These are phyloP conservation scores for Boletus rubropictus DNA, from an alignment of 768 basidiomycete genomes.

Conservation along the genomic window DNA sequence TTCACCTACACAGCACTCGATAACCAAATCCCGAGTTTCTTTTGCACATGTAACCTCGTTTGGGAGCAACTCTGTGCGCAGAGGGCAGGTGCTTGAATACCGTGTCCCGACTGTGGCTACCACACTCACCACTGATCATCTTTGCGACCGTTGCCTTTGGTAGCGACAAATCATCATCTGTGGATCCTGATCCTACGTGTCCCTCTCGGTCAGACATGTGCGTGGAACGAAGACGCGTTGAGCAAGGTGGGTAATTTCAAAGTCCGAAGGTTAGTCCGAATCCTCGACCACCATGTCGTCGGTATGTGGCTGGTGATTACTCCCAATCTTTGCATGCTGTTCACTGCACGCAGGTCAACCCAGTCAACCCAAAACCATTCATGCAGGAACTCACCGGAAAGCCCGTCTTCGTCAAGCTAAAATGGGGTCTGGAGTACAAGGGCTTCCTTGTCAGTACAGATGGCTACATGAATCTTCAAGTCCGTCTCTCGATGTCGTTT, in stretches of 20 bases:
- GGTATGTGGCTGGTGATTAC: slow-evolving; percentile 4
- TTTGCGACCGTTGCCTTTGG: slow-evolving; percentile 98
- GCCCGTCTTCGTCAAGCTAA: slow-evolving; percentile 88
- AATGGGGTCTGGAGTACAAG: slow-evolving; percentile 99
- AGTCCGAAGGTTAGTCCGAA: slow-evolving; percentile 30
- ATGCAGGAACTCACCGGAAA: slow-evolving; percentile 98
- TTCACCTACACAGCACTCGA: slow-evolving; percentile 99
- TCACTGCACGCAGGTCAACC: slow-evolving; percentile 55
- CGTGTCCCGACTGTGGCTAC: slow-evolving; percentile 3
- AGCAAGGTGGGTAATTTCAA: slow-evolving; percentile 27
- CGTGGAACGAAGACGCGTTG: slow-evolving; percentile 5
- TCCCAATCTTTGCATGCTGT: slow-evolving; percentile 5
- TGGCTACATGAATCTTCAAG: slow-evolving; percentile 99
- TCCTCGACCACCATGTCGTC: slow-evolving; percentile 13
- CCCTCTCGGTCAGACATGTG: slow-evolving; percentile 91
- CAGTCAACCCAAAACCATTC: slow-evolving; percentile 99
- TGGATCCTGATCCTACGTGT: slow-evolving; percentile 52
- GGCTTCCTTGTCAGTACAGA: slow-evolving; percentile 98
- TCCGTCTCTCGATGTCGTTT: slow-evolving; percentile 26
- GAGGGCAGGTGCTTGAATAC: slow-evolving; percentile 5
- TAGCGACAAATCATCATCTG: slow-evolving; percentile 90
- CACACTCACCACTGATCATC: slow-evolving; percentile 77
- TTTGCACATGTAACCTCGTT: slow-evolving; percentile 85
- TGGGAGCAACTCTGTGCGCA: slow-evolving; percentile 73
- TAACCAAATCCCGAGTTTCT: slow-evolving; percentile 94